These are phyloP conservation scores for Noccaea caerulescens DNA, from an alignment of 345 rosid genomes.

Conservation along the genomic window DNA sequence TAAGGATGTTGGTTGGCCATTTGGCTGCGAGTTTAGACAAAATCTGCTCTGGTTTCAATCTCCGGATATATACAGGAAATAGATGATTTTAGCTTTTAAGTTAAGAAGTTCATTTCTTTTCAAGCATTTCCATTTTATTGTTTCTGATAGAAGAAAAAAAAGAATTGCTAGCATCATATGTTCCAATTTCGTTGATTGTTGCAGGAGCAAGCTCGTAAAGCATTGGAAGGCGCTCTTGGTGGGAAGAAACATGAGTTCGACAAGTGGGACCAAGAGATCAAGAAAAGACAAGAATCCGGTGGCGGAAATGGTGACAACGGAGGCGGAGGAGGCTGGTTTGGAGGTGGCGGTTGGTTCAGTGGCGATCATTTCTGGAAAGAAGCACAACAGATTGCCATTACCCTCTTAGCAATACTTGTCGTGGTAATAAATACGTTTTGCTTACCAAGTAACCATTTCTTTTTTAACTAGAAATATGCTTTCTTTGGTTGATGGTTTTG, in stretches of 20 bases:
- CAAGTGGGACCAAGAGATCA: slow-evolving; percentile 84
- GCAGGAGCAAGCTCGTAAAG: slow-evolving; percentile 88
- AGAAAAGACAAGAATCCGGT: slow-evolving; percentile 81
- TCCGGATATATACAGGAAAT: not conserved
- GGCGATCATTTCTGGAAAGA: slow-evolving; percentile 83
- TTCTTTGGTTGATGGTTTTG: not conserved
- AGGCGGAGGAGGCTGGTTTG: slow-evolving; percentile 91
- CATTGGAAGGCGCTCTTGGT: slow-evolving; percentile 87
- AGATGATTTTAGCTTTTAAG: not conserved
- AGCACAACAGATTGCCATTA: slow-evolving; percentile 65
- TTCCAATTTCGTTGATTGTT: not conserved
- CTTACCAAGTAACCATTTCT: not conserved
- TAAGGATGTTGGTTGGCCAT: not conserved
- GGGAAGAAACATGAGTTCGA: slow-evolving; percentile 86
- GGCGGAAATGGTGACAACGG: slow-evolving; percentile 64
- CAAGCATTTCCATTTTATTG: not conserved
- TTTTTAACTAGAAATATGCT: not conserved
- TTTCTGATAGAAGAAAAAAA: not conserved
- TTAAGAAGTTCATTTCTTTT: slow-evolving; percentile 2
- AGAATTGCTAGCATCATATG: not conserved
- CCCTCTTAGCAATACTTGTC: slow-evolving; percentile 63
- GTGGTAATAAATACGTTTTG: slow-evolving; percentile 53
- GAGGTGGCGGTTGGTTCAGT: slow-evolving; percentile 82
- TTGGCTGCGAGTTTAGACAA: no score
- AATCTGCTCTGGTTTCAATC: no score